Percentiles rank a stretch among this genome's conserved stretches.
These are phyloP conservation scores for Auriscalpium orientale DNA, from an alignment of 768 basidiomycete species.

Conservation along the genomic window DNA sequence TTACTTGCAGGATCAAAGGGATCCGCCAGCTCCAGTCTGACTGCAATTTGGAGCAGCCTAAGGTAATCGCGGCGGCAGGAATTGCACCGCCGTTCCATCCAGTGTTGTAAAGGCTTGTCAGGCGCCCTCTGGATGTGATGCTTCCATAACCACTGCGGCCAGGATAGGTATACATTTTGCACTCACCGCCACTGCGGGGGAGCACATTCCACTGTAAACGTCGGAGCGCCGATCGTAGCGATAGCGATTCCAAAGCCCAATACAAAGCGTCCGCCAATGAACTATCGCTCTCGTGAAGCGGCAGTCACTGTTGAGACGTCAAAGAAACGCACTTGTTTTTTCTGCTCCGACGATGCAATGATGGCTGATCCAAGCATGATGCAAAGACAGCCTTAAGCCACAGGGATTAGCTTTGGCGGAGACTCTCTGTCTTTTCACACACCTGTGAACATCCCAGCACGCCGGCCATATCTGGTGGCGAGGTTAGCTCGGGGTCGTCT, in stretches of 20 bases:
- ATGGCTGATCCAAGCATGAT: slow-evolving; percentile 1
- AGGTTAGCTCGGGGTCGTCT: not conserved
- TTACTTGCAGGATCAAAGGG: not conserved
- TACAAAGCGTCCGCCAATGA: not conserved
- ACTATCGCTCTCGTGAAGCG: not conserved
- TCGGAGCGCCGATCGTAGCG: slow-evolving; percentile 1
- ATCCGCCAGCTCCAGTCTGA: slow-evolving; percentile 3
- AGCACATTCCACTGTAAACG: not conserved
- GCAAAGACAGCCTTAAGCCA: not conserved
- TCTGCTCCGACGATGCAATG: not conserved
- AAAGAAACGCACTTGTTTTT: not conserved
- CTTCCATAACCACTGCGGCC: not conserved
- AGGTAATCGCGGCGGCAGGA: not conserved
- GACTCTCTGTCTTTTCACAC: not conserved
- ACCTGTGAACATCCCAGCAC: slow-evolving; percentile 2
- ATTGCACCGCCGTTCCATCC: slow-evolving; percentile 1
- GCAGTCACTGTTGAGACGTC: not conserved
- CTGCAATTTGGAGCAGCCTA: not conserved
- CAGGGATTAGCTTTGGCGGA: not conserved
- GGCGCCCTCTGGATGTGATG: not conserved
- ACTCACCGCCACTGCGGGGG: slow-evolving; percentile 2
- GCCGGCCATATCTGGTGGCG: not conserved
- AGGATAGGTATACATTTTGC: not conserved
- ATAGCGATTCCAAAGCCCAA: slow-evolving; percentile 1
- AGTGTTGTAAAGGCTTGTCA: not conserved